Evolutionary conservation across 83 land plant species (phyloP).

Genomic region (Thuja plicata): DNA sequence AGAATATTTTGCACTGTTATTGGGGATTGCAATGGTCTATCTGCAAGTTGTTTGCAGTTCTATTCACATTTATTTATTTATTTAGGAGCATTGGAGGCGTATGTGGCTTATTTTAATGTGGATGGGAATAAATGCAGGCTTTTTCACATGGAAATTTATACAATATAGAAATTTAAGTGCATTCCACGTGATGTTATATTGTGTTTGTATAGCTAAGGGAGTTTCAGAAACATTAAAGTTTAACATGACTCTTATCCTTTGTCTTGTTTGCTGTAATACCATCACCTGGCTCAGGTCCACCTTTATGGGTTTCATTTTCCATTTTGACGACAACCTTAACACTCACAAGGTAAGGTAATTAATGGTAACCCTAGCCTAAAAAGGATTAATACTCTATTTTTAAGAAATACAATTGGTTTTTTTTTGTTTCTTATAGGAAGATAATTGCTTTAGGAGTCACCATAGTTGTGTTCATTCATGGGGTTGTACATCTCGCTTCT

Average conservation of each 20-base stretch:
- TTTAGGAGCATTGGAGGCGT: slow-evolving; percentile 79
- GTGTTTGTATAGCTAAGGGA: slow-evolving; percentile 87
- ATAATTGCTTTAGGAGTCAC: slow-evolving; percentile 62
- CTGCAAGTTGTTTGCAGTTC: too few species aligned
- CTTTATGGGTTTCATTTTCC: slow-evolving; percentile 45
- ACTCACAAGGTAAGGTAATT: slow-evolving; percentile 57
- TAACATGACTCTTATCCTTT: slow-evolving; percentile 93
- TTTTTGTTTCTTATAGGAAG: slow-evolving; percentile 21
- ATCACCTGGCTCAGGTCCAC: slow-evolving; percentile 78
- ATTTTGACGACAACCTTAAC: slow-evolving; percentile 88
- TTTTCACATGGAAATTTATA: slow-evolving; percentile 79
- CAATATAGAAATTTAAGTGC: slow-evolving; percentile 60
- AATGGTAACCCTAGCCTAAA: too few species aligned
- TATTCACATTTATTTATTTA: too few species aligned
- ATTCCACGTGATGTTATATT: slow-evolving; percentile 82
- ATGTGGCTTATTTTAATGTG: slow-evolving; percentile 80
- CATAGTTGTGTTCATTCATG: slow-evolving; percentile 55
- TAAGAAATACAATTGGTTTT: neutral
- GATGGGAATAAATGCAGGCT: slow-evolving; percentile 48
- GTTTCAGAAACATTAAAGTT: slow-evolving; percentile 90
- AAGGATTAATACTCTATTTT: neutral
- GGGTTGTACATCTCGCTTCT: slow-evolving; percentile 56
- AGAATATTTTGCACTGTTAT: too few species aligned
- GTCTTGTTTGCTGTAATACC: slow-evolving; percentile 91
- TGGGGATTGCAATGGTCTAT: too few species aligned